A percentile compares a stretch with the other conserved stretches of the same genome.
These are phyloP conservation scores for Hyparrhenia diplandra DNA, from an alignment of 176 grass and related monocot species.

Conservation along the genomic window DNA sequence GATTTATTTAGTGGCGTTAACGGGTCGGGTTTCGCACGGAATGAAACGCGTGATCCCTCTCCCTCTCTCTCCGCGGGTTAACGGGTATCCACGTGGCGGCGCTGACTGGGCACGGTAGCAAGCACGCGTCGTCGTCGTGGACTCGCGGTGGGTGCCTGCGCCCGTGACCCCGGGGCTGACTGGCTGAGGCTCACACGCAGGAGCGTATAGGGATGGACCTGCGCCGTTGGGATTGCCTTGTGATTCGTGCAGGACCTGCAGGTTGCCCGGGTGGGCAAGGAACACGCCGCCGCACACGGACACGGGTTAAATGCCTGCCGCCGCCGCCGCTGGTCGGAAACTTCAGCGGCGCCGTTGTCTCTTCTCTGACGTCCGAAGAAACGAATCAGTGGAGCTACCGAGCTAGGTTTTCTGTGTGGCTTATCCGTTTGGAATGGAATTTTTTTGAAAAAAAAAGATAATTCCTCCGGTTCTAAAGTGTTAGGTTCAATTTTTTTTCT, in stretches of 20 bases:
- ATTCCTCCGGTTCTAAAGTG: too few species aligned
- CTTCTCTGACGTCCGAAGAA: neutral
- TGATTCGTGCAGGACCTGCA: neutral
- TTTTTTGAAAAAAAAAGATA: neutral
- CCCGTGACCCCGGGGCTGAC: constrained; percentile 1
- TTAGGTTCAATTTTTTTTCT: too few species aligned
- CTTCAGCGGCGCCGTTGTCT: neutral
- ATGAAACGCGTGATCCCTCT: neutral
- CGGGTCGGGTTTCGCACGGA: constrained; percentile 20
- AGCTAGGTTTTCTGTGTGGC: neutral
- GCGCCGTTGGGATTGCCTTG: too few species aligned
- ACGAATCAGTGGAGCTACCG: neutral
- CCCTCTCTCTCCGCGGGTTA: neutral
- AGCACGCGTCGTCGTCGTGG: constrained; percentile 24
- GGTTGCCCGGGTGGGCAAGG: neutral
- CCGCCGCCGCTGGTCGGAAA: neutral
- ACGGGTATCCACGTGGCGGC: constrained; percentile 21
- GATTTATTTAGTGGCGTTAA: constrained; percentile 26
- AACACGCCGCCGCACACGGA: neutral
- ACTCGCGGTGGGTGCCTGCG: neutral
- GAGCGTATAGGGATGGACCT: neutral
- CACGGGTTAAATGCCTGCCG: constrained; percentile 18
- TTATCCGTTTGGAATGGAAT: neutral
- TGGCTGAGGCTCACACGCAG: neutral
- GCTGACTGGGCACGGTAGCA: neutral